phyloP scores from a whole-genome alignment of 768 basidiomycete species.

The Boletus edulis region DNA sequence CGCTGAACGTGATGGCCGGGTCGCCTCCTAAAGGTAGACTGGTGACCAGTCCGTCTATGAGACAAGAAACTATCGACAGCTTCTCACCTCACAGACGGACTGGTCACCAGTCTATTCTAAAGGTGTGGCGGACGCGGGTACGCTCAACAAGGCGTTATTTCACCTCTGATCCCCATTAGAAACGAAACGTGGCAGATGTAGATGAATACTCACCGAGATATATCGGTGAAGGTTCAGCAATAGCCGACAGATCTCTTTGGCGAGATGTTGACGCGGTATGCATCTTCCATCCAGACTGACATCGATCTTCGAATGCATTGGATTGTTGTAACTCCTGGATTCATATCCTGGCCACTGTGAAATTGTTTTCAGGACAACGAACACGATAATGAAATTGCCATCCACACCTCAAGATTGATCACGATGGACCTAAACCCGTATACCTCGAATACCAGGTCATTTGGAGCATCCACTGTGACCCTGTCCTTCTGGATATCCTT shows the following conservation, averaged over 20 bases:
- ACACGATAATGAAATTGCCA: neutral
- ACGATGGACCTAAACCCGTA: constrained; percentile 21
- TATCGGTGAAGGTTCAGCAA: constrained; percentile 6
- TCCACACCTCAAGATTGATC: constrained; percentile 20
- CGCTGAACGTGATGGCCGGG: no score
- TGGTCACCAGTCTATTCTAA: no score
- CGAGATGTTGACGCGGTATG: constrained; percentile 23
- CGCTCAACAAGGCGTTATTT: no score
- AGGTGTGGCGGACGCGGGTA: no score
- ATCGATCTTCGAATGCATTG: constrained; percentile 16
- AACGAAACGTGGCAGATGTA: neutral
- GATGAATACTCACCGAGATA: constrained; percentile 6
- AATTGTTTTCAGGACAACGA: neutral
- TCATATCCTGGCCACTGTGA: no score
- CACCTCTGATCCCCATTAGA: neutral
- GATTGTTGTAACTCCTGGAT: neutral
- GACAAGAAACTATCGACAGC: no score
- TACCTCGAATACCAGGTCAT: constrained; percentile 16
- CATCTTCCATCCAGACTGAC: neutral
- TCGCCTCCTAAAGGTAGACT: no score
- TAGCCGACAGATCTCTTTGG: constrained; percentile 13
- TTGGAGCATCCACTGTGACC: constrained; percentile 12
- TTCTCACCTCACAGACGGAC: no score
- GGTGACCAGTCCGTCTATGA: no score
- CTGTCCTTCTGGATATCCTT: constrained; percentile 13